These are phyloP conservation scores for Pichia heedii DNA, from an alignment of 805 yeast species.

Conservation along the genomic window DNA sequence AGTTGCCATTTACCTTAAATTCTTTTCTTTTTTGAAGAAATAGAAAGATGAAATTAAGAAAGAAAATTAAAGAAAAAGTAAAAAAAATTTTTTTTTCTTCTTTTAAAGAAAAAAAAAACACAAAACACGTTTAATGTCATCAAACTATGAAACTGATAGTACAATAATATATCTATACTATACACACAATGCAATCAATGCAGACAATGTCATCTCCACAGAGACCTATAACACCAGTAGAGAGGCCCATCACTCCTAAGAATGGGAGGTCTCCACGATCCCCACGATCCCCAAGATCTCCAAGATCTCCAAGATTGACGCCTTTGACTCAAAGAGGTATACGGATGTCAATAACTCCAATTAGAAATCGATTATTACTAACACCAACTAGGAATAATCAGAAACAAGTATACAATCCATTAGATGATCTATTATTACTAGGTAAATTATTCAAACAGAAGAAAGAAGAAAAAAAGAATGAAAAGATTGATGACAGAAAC, in stretches of 20 bases:
- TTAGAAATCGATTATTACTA: constrained; percentile 20
- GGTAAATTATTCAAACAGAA: constrained; percentile 20
- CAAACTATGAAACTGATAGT: too few species aligned
- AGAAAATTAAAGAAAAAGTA: neutral
- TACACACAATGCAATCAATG: neutral
- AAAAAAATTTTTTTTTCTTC: neutral
- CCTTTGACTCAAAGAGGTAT: constrained; percentile 26
- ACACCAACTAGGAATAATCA: constrained; percentile 21
- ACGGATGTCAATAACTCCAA: constrained; percentile 25
- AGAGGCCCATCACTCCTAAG: constrained; percentile 1
- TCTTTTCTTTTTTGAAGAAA: too few species aligned
- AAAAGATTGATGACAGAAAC: too few species aligned
- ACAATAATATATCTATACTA: too few species aligned
- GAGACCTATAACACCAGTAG: constrained; percentile 21
- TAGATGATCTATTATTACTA: constrained; percentile 22
- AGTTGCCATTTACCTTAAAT: too few species aligned
- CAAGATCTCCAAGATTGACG: constrained; percentile 21
- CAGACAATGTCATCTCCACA: neutral
- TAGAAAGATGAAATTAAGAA: neutral
- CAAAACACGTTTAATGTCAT: too few species aligned
- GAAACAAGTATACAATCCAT: constrained; percentile 24
- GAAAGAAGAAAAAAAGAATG: neutral
- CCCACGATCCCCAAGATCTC: constrained; percentile 11
- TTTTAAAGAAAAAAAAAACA: too few species aligned
- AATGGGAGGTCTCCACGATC: constrained; percentile 2